These are phyloP conservation scores for Pulveroboletus sp. DNA, from an alignment of 768 basidiomycete species.

Conservation along the genomic window DNA sequence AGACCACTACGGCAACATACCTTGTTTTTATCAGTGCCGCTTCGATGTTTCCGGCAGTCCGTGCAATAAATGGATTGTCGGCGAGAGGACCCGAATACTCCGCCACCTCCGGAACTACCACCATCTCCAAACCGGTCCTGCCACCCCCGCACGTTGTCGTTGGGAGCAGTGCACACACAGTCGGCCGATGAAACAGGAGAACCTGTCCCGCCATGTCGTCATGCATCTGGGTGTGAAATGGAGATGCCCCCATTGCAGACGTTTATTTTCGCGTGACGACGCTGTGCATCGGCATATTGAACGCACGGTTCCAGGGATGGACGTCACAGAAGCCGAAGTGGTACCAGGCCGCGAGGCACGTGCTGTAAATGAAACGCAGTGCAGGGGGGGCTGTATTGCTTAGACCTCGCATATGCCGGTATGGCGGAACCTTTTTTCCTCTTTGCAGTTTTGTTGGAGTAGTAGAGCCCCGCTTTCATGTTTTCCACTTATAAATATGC, in stretches of 20 bases:
- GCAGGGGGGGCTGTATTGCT: constrained; percentile 2
- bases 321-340: constrained; percentile 23
- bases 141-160: constrained; percentile 13
- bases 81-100: constrained; percentile 24
- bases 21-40: constrained; percentile 23
- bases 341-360: constrained; percentile 16
- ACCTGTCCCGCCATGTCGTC: constrained; percentile 30
- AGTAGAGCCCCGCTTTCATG: not conserved
- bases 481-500: not conserved
- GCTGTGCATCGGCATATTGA: constrained; percentile 31
- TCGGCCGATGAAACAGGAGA: constrained; percentile 30
- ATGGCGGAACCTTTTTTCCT: not conserved
- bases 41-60: constrained; percentile 24
- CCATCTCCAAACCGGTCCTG: constrained; percentile 14
- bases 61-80: constrained; percentile 25
- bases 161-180: constrained; percentile 26
- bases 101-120: constrained; percentile 28
- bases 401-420: constrained; percentile 2
- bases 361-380: constrained; percentile 6
- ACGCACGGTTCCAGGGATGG: constrained; percentile 24
- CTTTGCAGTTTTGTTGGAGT: not conserved
- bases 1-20: constrained; percentile 15
- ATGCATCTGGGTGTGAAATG: constrained; percentile 30
- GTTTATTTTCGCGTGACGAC: constrained; percentile 31
- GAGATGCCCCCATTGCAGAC: constrained; percentile 25